These are phyloP conservation scores for Saccharomycopsis oosterbeekiorum DNA, from an alignment of 805 yeast species.

Conservation along the genomic window DNA sequence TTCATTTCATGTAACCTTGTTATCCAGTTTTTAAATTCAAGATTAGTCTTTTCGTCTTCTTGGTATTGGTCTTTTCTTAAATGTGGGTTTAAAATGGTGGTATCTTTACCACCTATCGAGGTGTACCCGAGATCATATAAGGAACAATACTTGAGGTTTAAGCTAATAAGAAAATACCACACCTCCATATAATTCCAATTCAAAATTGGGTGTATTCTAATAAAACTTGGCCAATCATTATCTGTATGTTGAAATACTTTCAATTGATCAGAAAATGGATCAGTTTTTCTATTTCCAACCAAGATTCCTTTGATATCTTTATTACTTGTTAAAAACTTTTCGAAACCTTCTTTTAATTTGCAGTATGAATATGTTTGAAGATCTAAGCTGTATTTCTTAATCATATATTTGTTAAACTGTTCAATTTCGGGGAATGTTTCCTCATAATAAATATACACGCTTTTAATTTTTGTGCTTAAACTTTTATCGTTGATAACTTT, in stretches of 20 bases:
- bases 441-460: slow-evolving; percentile 71
- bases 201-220: slow-evolving; percentile 78
- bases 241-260: slow-evolving; percentile 65
- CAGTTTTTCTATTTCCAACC: slow-evolving; percentile 82
- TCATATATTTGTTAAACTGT: slow-evolving; percentile 50
- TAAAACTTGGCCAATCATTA: slow-evolving; percentile 82
- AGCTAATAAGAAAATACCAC: slow-evolving; percentile 68
- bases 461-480: slow-evolving; percentile 30
- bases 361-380: slow-evolving; percentile 30
- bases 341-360: slow-evolving; percentile 60
- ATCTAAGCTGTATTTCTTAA: slow-evolving; percentile 43
- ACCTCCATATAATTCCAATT: slow-evolving; percentile 79
- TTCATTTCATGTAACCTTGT: background rate
- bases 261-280: slow-evolving; percentile 66
- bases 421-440: slow-evolving; percentile 63
- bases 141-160: slow-evolving; percentile 57
- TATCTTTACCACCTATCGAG: slow-evolving; percentile 70
- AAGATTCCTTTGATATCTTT: slow-evolving; percentile 60
- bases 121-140: slow-evolving; percentile 83
- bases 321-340: slow-evolving; percentile 42
- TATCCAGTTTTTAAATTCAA: background rate
- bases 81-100: slow-evolving; percentile 66
- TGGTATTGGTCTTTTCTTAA: slow-evolving; percentile 24
- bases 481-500: slow-evolving; percentile 33
- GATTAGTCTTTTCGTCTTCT: background rate